Evolutionary conservation across 306 rosid species (phyloP), one percentile per base, ranked within the genome.

Genomic region (Pyrus pyrifolia): DNA sequence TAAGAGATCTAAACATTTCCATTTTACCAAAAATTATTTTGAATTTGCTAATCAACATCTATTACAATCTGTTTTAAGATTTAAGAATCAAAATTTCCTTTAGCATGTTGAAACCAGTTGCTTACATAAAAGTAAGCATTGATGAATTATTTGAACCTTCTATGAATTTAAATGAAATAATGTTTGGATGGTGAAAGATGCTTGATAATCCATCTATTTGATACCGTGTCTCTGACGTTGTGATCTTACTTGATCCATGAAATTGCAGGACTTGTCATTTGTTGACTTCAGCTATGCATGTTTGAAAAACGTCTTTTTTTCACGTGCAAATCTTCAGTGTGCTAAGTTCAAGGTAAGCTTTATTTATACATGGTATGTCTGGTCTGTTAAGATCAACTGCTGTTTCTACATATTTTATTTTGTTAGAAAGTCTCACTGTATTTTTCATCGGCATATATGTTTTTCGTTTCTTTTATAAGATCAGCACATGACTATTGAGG

Each of bases 201-300:
- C 60, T 60, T 53, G 67, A 70, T 40, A 27, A 72, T 45, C 18
- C 74, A 72, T 80, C 31, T 71, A 15, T 79, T 57, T 63, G 53
- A 53, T 68, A 40, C 70, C 29, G 11, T 11, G 33, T 12, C 25
- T 31, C 29, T 74, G 67, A 29, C 22, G 75, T 22, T 15, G 52
- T 33, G 3, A 22, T 57, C 14, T 68, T 58, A 64, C 33, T 53
- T 68, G 76, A 76, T 63, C 68, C 77, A 29, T 82, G 77, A 44
- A 81, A 80, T 70, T 79, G 85, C 96, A 94, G 98, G 98, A 94
- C 73, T 79, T 94, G 23, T 94, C 97, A 73, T 60, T 2, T 49
- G 97, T 89, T 70, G 98, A 94, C 87, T 94, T 94, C 86, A 92
- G 98, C 84, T 85, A 84, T 86, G 98, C 97, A n/a, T 90, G 97